A percentile compares a stretch with the other conserved stretches of the same genome.
Evolutionary conservation across 129 eudicot genomes (phyloP).

Genomic region (Chrysanthemum seticuspe): DNA sequence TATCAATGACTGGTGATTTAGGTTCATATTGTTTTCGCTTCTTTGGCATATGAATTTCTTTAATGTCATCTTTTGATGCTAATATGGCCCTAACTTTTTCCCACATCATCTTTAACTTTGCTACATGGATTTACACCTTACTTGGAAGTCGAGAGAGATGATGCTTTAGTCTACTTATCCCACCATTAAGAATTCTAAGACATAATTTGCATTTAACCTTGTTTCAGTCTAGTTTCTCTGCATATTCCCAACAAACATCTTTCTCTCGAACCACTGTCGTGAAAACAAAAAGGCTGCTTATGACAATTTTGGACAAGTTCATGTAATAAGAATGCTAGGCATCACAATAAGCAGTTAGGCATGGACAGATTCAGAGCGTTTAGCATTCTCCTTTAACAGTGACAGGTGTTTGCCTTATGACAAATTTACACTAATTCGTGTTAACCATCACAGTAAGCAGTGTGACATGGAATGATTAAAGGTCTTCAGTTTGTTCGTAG

Average conservation of each 20-base stretch:
- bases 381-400: too few species aligned
- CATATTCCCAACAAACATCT: slow-evolving; percentile 94
- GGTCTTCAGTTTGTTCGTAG: too few species aligned
- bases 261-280: slow-evolving; percentile 87
- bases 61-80: slow-evolving; percentile 62
- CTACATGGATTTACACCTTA: slow-evolving; percentile 94
- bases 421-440: too few species aligned
- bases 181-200: slow-evolving; percentile 78
- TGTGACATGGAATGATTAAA: too few species aligned
- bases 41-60: slow-evolving; percentile 47
- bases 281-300: slow-evolving; percentile 8
- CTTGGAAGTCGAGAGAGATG: slow-evolving; percentile 93
- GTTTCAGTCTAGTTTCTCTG: slow-evolving; percentile 92
- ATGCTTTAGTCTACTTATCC: slow-evolving; percentile 88
- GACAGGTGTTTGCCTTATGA: too few species aligned
- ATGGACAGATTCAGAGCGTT: neutral
- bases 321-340: neutral
- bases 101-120: slow-evolving; percentile 87
- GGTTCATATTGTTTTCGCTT: slow-evolving; percentile 59
- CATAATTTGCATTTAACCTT: slow-evolving; percentile 96
- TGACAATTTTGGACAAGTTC: neutral
- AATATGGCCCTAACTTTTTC: slow-evolving; percentile 68
- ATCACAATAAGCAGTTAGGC: neutral
- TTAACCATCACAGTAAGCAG: too few species aligned
- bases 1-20: slow-evolving; percentile 37